These are phyloP conservation scores for Saccharomyces pastorianus DNA, from an alignment of 1,139 yeast genomes.

Conservation along the genomic window DNA sequence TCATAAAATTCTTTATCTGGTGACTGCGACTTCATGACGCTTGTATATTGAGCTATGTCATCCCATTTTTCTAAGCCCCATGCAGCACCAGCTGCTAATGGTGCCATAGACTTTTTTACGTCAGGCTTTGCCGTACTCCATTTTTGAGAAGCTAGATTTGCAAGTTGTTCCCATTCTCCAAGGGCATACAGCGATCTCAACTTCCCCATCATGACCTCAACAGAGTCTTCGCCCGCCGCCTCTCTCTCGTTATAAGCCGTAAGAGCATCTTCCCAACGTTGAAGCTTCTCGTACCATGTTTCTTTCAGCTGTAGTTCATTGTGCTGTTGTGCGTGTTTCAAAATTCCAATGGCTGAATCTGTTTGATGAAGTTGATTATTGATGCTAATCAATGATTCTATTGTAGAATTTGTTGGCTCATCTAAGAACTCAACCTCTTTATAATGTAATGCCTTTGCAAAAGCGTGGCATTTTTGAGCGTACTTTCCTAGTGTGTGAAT, in stretches of 20 bases:
- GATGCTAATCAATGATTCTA: constrained; percentile 84
- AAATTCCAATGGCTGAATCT: constrained; percentile 95
- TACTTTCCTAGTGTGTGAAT: constrained; percentile 83
- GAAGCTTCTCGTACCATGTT: constrained; percentile 95
- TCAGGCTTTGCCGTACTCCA: constrained; percentile 75
- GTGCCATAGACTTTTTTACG: constrained; percentile 80
- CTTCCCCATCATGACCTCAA: constrained; percentile 89
- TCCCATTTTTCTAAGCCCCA: constrained; percentile 99
- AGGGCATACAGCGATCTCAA: constrained; percentile 96
- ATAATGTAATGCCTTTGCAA: constrained; percentile 93
- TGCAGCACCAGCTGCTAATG: constrained; percentile 96
- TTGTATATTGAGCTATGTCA: constrained; percentile 82
- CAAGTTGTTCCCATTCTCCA: constrained; percentile 94
- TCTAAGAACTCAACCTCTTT: constrained; percentile 91
- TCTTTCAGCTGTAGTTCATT: constrained; percentile 89
- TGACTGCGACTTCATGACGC: constrained; percentile 83
- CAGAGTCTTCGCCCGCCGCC: constrained; percentile 39
- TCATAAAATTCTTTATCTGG: constrained; percentile 93
- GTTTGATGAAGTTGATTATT: constrained; percentile 93
- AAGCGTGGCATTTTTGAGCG: constrained; percentile 94
- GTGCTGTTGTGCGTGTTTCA: constrained; percentile 90
- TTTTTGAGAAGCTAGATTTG: constrained; percentile 75
- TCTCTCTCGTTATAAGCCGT: constrained; percentile 77
- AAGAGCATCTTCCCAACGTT: constrained; percentile 97
- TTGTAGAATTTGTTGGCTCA: constrained; percentile 86